phyloP scores from a whole-genome alignment of 2,329 filamentous ascomycete species.

The Clathrospora elynae region DNA sequence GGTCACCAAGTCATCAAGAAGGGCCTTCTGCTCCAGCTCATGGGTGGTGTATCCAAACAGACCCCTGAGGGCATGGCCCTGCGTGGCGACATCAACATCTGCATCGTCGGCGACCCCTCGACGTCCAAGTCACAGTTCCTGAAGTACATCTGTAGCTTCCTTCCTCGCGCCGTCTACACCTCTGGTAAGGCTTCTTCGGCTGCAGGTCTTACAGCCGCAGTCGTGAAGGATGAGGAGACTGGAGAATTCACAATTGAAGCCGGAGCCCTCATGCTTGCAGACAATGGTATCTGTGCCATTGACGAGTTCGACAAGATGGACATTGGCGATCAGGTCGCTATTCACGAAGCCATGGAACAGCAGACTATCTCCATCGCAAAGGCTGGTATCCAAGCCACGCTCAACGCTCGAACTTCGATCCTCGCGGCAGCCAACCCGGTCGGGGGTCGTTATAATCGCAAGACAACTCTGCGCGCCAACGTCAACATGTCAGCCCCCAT shows the following conservation, averaged over 20 bases:
- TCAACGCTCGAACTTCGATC: conserved; percentile 94
- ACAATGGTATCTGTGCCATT: conserved; percentile 97
- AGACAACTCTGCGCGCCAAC: conserved; percentile 88
- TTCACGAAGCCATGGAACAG: conserved; percentile 99
- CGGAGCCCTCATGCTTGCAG: conserved; percentile 93
- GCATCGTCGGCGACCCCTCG: conserved; percentile 94
- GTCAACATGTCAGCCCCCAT: conserved; percentile 99
- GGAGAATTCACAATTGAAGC: conserved; percentile 99
- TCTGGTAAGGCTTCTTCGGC: conserved; percentile 97
- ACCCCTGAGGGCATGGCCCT: conserved; percentile 95
- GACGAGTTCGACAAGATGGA: conserved; percentile 99
- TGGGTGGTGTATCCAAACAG: conserved; percentile 92
- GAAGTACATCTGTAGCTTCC: conserved; percentile 95
- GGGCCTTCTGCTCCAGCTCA: conserved; percentile 87
- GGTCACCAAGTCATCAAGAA: conserved; percentile 98
- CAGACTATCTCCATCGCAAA: conserved; percentile 99
- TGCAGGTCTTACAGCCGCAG: conserved; percentile 93
- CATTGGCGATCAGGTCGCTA: conserved; percentile 93
- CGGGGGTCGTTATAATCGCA: conserved; percentile 95
- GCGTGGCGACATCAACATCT: conserved; percentile 97
- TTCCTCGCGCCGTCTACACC: conserved; percentile 96
- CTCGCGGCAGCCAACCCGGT: conserved; percentile 96
- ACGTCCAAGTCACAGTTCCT: conserved; percentile 98
- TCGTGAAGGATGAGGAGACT: conserved; percentile 97
- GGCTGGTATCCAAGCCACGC: conserved; percentile 94